Conservation (phyloP, 306 rosid species). For the Begonia peltatifolia region DNA sequence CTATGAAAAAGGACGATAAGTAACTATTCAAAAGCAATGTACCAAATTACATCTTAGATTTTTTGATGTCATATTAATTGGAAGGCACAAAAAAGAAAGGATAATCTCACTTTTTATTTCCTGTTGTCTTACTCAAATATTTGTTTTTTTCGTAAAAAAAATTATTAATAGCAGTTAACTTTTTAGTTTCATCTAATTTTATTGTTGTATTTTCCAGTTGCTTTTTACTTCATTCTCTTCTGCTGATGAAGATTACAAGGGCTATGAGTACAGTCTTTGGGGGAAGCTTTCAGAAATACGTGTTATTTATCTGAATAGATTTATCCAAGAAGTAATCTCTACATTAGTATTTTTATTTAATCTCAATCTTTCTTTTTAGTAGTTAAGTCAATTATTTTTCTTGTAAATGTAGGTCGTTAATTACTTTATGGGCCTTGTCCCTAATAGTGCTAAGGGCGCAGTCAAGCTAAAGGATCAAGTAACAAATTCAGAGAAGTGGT, state of each 20-base stretch:
- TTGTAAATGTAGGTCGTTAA: slow-evolving; percentile 47
- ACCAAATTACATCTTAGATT: too few relatives aligned
- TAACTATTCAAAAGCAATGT: too few relatives aligned
- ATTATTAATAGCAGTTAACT: not conserved
- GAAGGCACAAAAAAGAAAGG: too few relatives aligned
- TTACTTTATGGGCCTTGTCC: slow-evolving; percentile 94
- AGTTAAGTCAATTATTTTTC: slow-evolving; percentile 7
- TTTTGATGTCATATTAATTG: too few relatives aligned
- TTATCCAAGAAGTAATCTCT: slow-evolving; percentile 73
- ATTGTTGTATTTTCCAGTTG: slow-evolving; percentile 42
- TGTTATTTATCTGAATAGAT: slow-evolving; percentile 76
- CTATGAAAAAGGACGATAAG: too few relatives aligned
- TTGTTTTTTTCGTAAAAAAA: too few relatives aligned
- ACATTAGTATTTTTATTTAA: not conserved
- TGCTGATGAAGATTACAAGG: slow-evolving; percentile 80
- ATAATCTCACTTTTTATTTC: too few relatives aligned
- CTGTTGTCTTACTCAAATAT: too few relatives aligned
- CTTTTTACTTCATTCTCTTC: slow-evolving; percentile 59
- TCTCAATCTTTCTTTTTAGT: not conserved
- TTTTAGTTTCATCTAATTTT: slow-evolving; percentile 8
- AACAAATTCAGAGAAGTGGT: slow-evolving; percentile 91
- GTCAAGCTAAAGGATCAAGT: slow-evolving; percentile 75
- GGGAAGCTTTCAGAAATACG: slow-evolving; percentile 99
- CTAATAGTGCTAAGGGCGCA: slow-evolving; percentile 50
- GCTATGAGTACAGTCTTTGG: slow-evolving; percentile 74